Base-by-base conservation (phyloP, 176 grass and related monocot species). In the Oropetium thomaeum region DNA sequence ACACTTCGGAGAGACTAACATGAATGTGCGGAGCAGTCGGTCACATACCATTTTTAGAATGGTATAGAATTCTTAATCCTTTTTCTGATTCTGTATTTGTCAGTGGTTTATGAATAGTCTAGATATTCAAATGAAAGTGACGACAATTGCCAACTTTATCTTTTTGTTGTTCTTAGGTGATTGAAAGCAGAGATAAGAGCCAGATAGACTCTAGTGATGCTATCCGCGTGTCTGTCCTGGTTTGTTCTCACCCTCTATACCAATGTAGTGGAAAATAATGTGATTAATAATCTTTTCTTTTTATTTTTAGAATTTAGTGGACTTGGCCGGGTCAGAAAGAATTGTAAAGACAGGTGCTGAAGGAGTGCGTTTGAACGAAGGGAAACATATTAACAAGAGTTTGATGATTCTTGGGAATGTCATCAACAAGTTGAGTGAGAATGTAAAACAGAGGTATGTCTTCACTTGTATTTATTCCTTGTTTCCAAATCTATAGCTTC, bases 1-100 rank as follows among this genome's bases (percentile, higher is more conserved):
- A 31, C 96, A 99, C 83, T 99, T 99, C 71, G 96, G 96, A 42
- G 89, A 99, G 83, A 99, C 96, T 47, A 95, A 90, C 61, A 99
- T 95, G 89, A 99, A 95, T 48, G 84, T 66, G 20, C 66, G 92
- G 40, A 99, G 96, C 53, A 99, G 96, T 55, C 67, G 89, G 42
- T 99, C 91, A 5, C 96, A 95, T 81, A 95, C 87, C 10, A 99
- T 95, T 76, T 95, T 99, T 54, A 92, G 91, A 65, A 99, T 99
- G 91, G 96, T 99, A 99, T n/a, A 58, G 29, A 58, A 43, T 59
- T 71, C 14, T 73, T 6, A 69, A 76, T 70, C 39, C 40, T 5
- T 8, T 47, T 47, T 41, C 0, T 65, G 4, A 10, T 45, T 20
- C 19, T 51, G 14, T 71, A 7, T 48, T 31, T 77, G 16, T n/a